Base-by-base conservation (phyloP, 2,329 filamentous ascomycete genomes). In the Pseudocercospora fuligena region DNA sequence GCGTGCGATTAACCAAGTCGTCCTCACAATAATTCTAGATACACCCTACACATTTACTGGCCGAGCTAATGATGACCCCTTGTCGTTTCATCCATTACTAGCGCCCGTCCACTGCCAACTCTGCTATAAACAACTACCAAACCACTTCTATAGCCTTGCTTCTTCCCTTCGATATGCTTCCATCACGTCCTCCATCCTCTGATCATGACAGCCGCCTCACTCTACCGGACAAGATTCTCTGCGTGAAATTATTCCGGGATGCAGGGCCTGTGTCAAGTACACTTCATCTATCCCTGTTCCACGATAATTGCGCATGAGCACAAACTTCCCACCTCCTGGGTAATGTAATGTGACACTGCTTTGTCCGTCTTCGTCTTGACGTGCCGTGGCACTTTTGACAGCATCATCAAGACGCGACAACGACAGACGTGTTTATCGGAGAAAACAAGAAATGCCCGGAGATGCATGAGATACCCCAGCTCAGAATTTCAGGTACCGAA, bases 281-380 rank as follows among this genome's bases (percentile, higher is more conserved):
- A 56, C 9, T 56, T 56, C 51, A 27, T 27, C 12, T 31, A 31
- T 56, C 51, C 51, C 27, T 56, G 51, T 33, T n/a, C 16, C 23
- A 56, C 51, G 27, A 56, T 56, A 53, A 25, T 54, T 25, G 51
- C 51, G 51, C 51, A 29, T 54, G 51, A 31, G 51, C 51, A 54
- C 51, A 54, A 27, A 27, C 51, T 29, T 29, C 51, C 16, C 23
- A 31, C 25, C 47, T 21, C 47, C 47, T 25, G 19, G 19, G 47
- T 51, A 12, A 51, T 51, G 23, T 16, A 51, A 12, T 51, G 47
- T 25, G 9, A 51, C 9, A n/a, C 31, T 33, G 31, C 31, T 33
- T 33, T 33, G 11, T 33, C 31, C 31, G 2, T 33, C 31, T 33
- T 33, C 31, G 31, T 33, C 31, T 33, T 33, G 31, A 33, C 31